Base-by-base conservation (phyloP, 306 rosid species). In the Lathyrus oleraceus region DNA sequence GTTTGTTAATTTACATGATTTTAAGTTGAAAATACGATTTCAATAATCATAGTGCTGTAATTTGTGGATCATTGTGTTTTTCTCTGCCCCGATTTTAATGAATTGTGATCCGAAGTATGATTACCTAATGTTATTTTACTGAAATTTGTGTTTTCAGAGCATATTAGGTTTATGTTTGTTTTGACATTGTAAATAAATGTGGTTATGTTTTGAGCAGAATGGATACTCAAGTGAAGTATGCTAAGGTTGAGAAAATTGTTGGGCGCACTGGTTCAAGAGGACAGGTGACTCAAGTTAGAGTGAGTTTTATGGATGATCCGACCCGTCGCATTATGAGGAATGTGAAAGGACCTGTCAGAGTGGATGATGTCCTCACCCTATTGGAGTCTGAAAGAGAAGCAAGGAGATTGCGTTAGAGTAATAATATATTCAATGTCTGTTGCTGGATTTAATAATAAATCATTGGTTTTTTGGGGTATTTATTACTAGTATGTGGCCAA, bases 251-350 rank as follows among this genome's bases (percentile, higher is more conserved):
- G 11, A 62, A 19, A 40, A 11, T 62, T 19, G 42, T 61, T 0
- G 67, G 67, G 1, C 67, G 67, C 1, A 62, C 67, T 11, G 67
- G 67, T 38, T 62, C 67, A 2, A 19, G 67, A 19, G 67, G 67
- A 19, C 67, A 62, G 67, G 67, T 62, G 35, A 62, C 67, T 62
- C 67, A 62, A 13, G 67, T 62, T 39, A 62, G 67, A 20, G 67
- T 62, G 19, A 39, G 4, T 9, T 38, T 62, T 62, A 0, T 0
- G 0, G 67, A 62, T 0, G 67, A 62, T 8, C 5, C 2, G 0
- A 62, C 1, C 19, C 67, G 67, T 39, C 11, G 1, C 32, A 62
- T 62, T 11, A 36, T 39, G 51, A 62, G 67, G 67, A 62, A 62
- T 2, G 67, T 62, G 12, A 62, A 62, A 39, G 67, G 67, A 11